phyloP scores from a whole-genome alignment of 225 moss, liverwort and hornwort genomes.

The Pseudisothecium myosuroides region DNA sequence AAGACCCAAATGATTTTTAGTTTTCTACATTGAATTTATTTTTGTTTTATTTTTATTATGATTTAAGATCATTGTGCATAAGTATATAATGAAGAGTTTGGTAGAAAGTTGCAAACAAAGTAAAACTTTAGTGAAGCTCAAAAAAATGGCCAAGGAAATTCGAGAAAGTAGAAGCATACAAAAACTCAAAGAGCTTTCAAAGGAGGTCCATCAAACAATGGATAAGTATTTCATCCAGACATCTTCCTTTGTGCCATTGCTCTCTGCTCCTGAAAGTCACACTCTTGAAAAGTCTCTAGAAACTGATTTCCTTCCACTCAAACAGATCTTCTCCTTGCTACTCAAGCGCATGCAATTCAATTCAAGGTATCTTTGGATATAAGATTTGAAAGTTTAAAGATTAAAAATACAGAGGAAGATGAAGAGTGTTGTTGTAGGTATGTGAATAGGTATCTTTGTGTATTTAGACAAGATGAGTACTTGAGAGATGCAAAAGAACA shows the following conservation, averaged over 20 bases:
- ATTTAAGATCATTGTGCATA: not conserved
- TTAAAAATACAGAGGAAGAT: not conserved
- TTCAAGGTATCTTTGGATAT: not conserved
- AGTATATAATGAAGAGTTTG: not conserved
- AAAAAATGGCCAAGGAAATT: not conserved
- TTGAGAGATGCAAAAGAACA: not conserved
- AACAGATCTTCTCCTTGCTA: not conserved
- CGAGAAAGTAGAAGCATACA: not conserved
- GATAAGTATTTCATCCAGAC: not conserved
- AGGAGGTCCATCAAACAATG: not conserved
- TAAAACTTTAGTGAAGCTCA: conserved; percentile 7
- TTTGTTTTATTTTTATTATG: not conserved
- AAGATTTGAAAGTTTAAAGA: not conserved
- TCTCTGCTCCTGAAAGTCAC: not conserved
- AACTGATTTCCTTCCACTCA: not conserved
- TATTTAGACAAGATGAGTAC: not conserved
- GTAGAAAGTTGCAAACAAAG: not conserved
- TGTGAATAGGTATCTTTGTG: not conserved
- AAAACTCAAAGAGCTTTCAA: conserved; percentile 7
- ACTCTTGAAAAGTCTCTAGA: not conserved
- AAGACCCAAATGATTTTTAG: not conserved
- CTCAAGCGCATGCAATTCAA: conserved; percentile 5
- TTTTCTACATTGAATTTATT: not conserved
- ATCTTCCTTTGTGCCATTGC: not conserved
- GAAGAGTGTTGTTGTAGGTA: not conserved